Evolutionary conservation across 306 rosid genomes (phyloP), one percentile per base, ranked within the genome.

Genomic region (Cucurbita ficifolia): DNA sequence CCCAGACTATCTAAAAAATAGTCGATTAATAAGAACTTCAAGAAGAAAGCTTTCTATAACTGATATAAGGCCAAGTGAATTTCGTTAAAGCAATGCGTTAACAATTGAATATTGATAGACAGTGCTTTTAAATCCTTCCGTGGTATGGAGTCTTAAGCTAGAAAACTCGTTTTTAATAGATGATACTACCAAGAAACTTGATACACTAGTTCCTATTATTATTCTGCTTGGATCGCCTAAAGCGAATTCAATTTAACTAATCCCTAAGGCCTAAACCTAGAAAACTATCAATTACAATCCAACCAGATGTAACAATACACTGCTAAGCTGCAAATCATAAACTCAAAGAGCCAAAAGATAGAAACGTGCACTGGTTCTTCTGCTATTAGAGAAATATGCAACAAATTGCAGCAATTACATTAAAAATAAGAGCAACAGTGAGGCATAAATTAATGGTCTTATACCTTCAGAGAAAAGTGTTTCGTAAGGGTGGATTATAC

Each of bases 391-490:
- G 54, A 29, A 68, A 42, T 43, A 16, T 21, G 36, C 72, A 11
- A 21, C 17, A 21, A 19, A 43, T 43, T 21, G 72, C 72, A 67
- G 18, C 35, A 67, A 69, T 24, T 24, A 22, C 43, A 17, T 69
- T 10, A 14, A 14, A 63, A 48, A 24, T 43, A 69, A 68, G 18
- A 69, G 22, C 40, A 69, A 22, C 42, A 18, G 8, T 5, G 19
- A 24, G 73, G 8, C 43, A 48, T 12, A 21, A 48, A 9, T 7
- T 35, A 54, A 39, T 1, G 7, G 60, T 18, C 1, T 24, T 17
- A 73, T 48, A 90, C 96, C 98, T 57, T 86, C 78, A 8, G 96
- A 83, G 78, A 83, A 21, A 52, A 88, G 89, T 53, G 82, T 81
- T 9, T 88, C 83, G 36, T 78, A 79, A 60, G 88, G 87, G 74